Percentiles rank a stretch among this genome's conserved stretches.
Evolutionary conservation across 176 grass and related monocot genomes (phyloP).

Genomic region (Zea luxurians): DNA sequence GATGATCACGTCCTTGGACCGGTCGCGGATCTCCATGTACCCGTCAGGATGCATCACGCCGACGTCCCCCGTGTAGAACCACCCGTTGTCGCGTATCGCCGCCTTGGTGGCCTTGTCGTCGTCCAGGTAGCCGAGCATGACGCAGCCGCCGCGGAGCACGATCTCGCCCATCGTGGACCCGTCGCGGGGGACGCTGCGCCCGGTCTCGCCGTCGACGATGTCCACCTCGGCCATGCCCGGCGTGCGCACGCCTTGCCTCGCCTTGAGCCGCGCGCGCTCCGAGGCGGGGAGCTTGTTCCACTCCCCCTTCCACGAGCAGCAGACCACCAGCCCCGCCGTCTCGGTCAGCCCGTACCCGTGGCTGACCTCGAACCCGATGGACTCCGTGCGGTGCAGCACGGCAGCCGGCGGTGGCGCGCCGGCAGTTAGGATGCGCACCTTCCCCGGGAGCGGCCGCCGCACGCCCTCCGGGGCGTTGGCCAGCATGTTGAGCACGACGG

Average conservation of each 20-base stretch:
- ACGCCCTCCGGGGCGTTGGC: conserved; percentile 54
- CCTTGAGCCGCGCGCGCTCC: conserved; percentile 71
- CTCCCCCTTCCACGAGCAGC: conserved; percentile 72
- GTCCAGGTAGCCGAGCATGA: too few relatives aligned
- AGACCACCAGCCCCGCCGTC: conserved; percentile 52
- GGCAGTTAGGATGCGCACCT: conserved; percentile 63
- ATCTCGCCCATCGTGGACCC: too few relatives aligned
- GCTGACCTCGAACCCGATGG: conserved; percentile 63
- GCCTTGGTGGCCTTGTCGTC: too few relatives aligned
- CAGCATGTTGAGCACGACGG: conserved; percentile 88
- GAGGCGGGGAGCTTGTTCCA: conserved; percentile 66
- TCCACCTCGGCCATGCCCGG: too few relatives aligned
- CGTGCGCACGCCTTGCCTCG: conserved; percentile 65
- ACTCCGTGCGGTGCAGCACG: conserved; percentile 62
- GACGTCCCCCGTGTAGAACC: too few relatives aligned
- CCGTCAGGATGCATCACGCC: conserved; percentile 55
- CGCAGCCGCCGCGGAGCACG: too few relatives aligned
- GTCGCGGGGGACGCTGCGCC: too few relatives aligned
- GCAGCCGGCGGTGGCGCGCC: conserved; percentile 69
- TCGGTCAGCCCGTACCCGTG: conserved; percentile 88
- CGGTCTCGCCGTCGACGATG: too few relatives aligned
- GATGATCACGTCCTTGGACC: conserved; percentile 97
- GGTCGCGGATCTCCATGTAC: conserved; percentile 77
- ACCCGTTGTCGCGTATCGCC: too few relatives aligned
- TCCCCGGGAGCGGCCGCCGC: conserved; percentile 42